Evolutionary conservation across 2,329 filamentous ascomycete species (phyloP).

Genomic region (Podosphaera xanthii): DNA sequence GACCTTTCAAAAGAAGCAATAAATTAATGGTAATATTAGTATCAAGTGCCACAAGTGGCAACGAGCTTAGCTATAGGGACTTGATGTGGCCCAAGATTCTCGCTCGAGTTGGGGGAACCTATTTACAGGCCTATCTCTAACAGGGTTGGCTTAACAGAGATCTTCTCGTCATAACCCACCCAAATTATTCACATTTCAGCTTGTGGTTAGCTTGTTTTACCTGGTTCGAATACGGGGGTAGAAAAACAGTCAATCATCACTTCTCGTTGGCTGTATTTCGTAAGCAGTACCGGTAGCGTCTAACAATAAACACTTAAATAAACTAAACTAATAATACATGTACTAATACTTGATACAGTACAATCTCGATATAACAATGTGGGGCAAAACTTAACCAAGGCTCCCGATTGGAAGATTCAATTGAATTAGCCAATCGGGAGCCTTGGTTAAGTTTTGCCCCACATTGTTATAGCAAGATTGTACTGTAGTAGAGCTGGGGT

Average conservation of each 20-base stretch:
- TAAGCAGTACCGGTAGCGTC: no score
- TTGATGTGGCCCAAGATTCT: not conserved
- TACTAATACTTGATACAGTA: no score
- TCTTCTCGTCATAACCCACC: not conserved
- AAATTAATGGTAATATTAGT: not conserved
- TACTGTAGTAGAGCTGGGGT: no score
- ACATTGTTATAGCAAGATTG: no score
- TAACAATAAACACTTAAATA: no score
- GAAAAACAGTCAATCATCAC: not conserved
- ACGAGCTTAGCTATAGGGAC: not conserved
- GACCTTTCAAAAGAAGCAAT: not conserved
- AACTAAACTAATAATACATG: no score
- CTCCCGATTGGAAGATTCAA: no score
- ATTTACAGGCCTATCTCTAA: not conserved
- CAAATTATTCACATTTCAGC: not conserved
- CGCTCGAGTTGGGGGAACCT: not conserved
- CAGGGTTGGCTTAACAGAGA: not conserved
- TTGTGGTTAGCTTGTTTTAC: not conserved
- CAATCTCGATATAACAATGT: no score
- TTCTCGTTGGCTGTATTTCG: not conserved
- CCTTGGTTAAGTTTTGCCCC: no score
- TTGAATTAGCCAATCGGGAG: no score
- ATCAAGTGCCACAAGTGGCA: not conserved
- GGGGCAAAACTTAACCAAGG: no score
- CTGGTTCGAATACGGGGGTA: not conserved